Base-by-base conservation (phyloP, 1,284 basidiomycete genomes). In the Cryptococcus sp. region DNA sequence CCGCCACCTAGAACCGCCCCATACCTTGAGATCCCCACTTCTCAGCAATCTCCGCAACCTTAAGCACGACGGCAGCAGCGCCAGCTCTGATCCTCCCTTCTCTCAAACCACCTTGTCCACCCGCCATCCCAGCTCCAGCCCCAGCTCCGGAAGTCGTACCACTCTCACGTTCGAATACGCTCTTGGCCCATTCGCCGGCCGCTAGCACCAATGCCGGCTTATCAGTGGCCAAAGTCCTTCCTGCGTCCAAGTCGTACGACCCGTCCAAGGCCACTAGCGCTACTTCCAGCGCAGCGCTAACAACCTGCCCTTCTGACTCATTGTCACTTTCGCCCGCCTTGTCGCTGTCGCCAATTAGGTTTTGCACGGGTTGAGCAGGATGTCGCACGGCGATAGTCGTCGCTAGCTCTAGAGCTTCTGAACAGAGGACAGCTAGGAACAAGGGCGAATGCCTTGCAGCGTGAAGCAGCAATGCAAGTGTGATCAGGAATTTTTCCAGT, bases 401-500 rank as follows among this genome's bases (percentile, higher is more conserved):
- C 0, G 89, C 89, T 10, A 97, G 82, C 70, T 95, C 90, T 46
- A 96, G 76, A 3, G 87, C 81, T 59, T 89, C 86, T 0, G 93
- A 91, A 0, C 86, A 89, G 41, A 95, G 80, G 13, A 94, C 81
- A 5, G 85, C 82, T 37, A 91, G 79, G 86, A 89, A 96, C 59
- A 88, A 84, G 0, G 86, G 82, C 19, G 91, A 86, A 66, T 91
- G 87, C 57, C 87, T 83, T 0, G 88, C 85, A 0, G 90, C 87
- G 70, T 96, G 88, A 4, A 89, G 82, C 26, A 97, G 81, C n/a
- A 97, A 83, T 0, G 86, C 83, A 10, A 95, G 78, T 0, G 92
- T 89, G 52, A 84, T 82, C 52, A 97, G 78, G 55, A 91, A 85
- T 55, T 89, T 87, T 22, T 87, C 81, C 17, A 96, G 81, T 1